phyloP scores from a whole-genome alignment of 2,329 filamentous ascomycete species.

The Stemphylium lycopersici region DNA sequence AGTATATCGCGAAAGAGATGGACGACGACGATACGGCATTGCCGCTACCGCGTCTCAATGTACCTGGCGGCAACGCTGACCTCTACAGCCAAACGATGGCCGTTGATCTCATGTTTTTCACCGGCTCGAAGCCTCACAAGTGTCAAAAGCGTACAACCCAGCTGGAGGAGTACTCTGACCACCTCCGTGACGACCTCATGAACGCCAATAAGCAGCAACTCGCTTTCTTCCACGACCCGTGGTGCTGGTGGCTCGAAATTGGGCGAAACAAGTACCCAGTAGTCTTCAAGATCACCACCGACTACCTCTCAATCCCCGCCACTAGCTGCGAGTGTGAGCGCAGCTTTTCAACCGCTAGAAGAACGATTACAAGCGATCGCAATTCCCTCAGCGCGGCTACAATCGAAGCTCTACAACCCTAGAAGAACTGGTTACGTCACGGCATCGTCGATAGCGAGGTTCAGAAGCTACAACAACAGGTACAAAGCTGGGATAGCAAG shows the following conservation, averaged over 20 bases:
- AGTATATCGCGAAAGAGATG: too few relatives aligned
- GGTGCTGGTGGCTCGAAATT: slow-evolving; percentile 10
- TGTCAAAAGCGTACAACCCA: slow-evolving; percentile 5
- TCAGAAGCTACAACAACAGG: background rate
- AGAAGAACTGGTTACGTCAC: slow-evolving; percentile 3
- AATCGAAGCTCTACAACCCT: slow-evolving; percentile 1
- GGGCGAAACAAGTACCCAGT: slow-evolving; percentile 7
- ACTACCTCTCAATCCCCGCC: slow-evolving; percentile 12
- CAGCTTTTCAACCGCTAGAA: slow-evolving; percentile 8
- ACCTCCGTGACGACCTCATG: slow-evolving; percentile 1
- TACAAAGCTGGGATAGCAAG: background rate
- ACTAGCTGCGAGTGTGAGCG: slow-evolving; percentile 15
- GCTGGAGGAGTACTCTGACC: slow-evolving; percentile 11
- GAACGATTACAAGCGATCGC: slow-evolving; percentile 11
- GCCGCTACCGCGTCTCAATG: background rate
- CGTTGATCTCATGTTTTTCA: slow-evolving; percentile 3
- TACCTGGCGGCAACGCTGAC: background rate
- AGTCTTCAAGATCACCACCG: slow-evolving; percentile 16
- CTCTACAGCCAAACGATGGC: slow-evolving; percentile 5
- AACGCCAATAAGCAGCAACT: background rate
- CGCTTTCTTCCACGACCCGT: background rate
- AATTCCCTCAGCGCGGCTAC: background rate
- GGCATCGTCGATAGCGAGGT: background rate
- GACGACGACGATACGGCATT: too few relatives aligned
- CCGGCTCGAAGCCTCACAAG: background rate